Percentiles rank a stretch among this genome's conserved stretches.
Evolutionary conservation across 1,139 yeast genomes (phyloP).

Genomic region (Hemisphaericaspora xylanilytica): DNA sequence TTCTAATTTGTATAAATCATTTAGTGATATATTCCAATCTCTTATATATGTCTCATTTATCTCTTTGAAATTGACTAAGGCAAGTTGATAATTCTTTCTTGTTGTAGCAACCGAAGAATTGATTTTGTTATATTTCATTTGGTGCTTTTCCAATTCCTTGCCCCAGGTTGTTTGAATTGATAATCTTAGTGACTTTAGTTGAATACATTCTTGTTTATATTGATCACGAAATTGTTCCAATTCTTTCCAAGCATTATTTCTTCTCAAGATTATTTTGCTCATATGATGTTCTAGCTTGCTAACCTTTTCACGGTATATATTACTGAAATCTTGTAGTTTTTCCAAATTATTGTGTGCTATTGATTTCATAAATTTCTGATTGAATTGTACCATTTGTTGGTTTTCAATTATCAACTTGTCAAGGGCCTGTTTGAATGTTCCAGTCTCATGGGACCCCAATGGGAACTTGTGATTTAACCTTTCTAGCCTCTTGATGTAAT

Average conservation of each 20-base stretch:
- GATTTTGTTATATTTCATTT: constrained; percentile 58
- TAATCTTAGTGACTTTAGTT: constrained; percentile 56
- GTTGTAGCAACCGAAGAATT: constrained; percentile 46
- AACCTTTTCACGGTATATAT: constrained; percentile 30
- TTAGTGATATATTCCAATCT: constrained; percentile 76
- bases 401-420: constrained; percentile 59
- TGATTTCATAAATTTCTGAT: constrained; percentile 31
- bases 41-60: constrained; percentile 69
- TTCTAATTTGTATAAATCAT: constrained; percentile 72
- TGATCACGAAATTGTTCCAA: constrained; percentile 47
- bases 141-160: constrained; percentile 67
- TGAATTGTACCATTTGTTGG: constrained; percentile 32
- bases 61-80: constrained; percentile 59
- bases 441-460: constrained; percentile 61
- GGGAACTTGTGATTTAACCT: constrained; percentile 45
- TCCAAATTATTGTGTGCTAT: constrained; percentile 35
- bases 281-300: constrained; percentile 37
- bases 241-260: constrained; percentile 28
- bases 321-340: constrained; percentile 30
- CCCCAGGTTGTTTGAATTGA: constrained; percentile 77
- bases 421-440: constrained; percentile 55
- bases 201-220: constrained; percentile 59
- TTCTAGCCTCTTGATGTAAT: constrained; percentile 56
- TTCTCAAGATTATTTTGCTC: constrained; percentile 30
- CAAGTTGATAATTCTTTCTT: constrained; percentile 58